phyloP scores from a whole-genome alignment of 805 yeast genomes.

The Zygosaccharomyces lentus region DNA sequence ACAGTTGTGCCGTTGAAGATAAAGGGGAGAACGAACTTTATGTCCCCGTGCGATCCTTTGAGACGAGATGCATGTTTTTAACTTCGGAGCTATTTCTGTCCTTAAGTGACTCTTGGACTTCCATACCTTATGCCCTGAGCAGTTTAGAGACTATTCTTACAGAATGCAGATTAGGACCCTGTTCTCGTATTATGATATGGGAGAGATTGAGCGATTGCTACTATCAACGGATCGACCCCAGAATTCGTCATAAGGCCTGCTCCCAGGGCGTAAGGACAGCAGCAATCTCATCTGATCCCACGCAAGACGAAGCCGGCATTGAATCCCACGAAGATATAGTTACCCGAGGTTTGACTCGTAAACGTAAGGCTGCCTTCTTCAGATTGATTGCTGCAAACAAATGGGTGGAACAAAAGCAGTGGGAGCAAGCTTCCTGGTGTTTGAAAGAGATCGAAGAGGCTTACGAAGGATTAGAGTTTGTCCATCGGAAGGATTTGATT shows the following conservation, averaged over 20 bases:
- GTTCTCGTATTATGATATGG: constrained; percentile 48
- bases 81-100: constrained; percentile 64
- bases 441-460: constrained; percentile 29
- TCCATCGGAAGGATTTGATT: constrained; percentile 22
- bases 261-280: constrained; percentile 6
- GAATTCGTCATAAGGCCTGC: constrained; percentile 30
- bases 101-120: constrained; percentile 40
- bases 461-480: constrained; percentile 26
- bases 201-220: constrained; percentile 55
- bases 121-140: constrained; percentile 41
- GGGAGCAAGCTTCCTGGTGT: constrained; percentile 34
- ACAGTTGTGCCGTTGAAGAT: constrained; percentile 44
- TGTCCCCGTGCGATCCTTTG: constrained; percentile 46
- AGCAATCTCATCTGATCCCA: constrained; percentile 1
- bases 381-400: constrained; percentile 66
- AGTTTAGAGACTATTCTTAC: constrained; percentile 44
- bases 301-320: constrained; percentile 22
- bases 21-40: constrained; percentile 44
- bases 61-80: constrained; percentile 61
- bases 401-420: constrained; percentile 46
- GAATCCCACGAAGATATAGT: constrained; percentile 36
- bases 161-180: constrained; percentile 43
- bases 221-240: constrained; percentile 38
- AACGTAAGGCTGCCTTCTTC: constrained; percentile 76
- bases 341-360: constrained; percentile 53